A percentile compares a stretch with the other conserved stretches of the same genome.
These are phyloP conservation scores for Dendrostoma leiphaemia DNA, from an alignment of 2,329 filamentous ascomycete genomes.

Conservation along the genomic window DNA sequence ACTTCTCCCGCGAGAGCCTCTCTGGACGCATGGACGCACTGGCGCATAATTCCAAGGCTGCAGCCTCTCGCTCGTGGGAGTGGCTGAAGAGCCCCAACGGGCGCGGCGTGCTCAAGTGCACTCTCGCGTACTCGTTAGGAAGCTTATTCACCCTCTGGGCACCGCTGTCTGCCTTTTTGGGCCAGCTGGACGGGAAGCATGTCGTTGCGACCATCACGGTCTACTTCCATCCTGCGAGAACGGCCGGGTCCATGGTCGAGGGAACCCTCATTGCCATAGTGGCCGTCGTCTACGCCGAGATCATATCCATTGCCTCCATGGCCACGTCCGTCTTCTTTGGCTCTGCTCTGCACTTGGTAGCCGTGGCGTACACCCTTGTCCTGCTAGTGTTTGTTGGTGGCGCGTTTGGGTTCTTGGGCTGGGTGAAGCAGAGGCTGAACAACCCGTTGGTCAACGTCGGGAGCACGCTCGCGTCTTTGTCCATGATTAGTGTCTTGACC, in stretches of 20 bases:
- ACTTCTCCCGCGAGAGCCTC: constrained; percentile 34
- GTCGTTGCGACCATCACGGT: constrained; percentile 91
- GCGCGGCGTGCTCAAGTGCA: constrained; percentile 84
- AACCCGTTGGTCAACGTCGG: constrained; percentile 81
- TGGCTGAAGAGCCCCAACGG: constrained; percentile 73
- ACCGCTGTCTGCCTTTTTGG: constrained; percentile 69
- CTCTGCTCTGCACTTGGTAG: constrained; percentile 60
- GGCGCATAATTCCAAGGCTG: constrained; percentile 36
- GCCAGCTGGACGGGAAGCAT: constrained; percentile 87
- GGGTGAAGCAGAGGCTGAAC: constrained; percentile 78
- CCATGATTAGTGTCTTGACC: constrained; percentile 85
- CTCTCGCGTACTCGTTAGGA: constrained; percentile 81
- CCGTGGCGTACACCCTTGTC: constrained; percentile 75
- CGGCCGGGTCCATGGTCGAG: constrained; percentile 85
- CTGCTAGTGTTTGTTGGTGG: constrained; percentile 82
- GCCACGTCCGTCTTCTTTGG: constrained; percentile 79
- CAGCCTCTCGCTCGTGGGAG: constrained; percentile 42
- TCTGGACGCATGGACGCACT: constrained; percentile 33
- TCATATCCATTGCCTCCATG: constrained; percentile 83
- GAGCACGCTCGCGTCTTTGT: constrained; percentile 81
- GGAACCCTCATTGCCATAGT: constrained; percentile 73
- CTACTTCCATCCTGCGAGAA: constrained; percentile 89
- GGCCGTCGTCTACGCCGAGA: constrained; percentile 75
- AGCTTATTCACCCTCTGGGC: constrained; percentile 83
- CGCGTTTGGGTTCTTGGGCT: constrained; percentile 82